Base-by-base conservation (phyloP, 2,329 filamentous ascomycete species). In the Scolecobasidium constrictum region DNA sequence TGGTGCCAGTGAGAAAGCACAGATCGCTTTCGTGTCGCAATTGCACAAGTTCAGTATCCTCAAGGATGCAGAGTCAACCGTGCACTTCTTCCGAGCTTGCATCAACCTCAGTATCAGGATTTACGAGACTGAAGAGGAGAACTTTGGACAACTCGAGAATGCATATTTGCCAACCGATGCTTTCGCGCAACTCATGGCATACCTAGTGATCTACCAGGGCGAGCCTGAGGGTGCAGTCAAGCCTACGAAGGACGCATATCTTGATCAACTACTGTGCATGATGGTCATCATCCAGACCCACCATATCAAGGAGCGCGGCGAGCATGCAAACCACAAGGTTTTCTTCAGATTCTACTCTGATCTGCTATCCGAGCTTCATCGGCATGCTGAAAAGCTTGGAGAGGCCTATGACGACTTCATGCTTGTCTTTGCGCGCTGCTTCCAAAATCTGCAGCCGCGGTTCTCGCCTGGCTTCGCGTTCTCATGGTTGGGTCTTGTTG, bases 341-440 rank as follows among this genome's bases (percentile, higher is more conserved):
- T 96, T 95, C 69, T 92, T 88, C 73, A 80, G 90, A 36, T 72
- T 98, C 34, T 83, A 95, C 56, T 90, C 86, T 0, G 75, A 83
- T 53, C 72, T 95, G 38, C 71, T 98, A 4, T 85, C 83, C 59
- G 82, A 92, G 52, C 73, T 90, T 44, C 78, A 47, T 71, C 80
- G 44, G 57, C 81, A 23, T 59, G 70, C 36, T 69, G 79, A 43
- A 62, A 43, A 45, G 4, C 48, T 60, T 26, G 52, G 49, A 26
- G 55, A 73, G 16, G 81, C 86, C 51, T 75, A 77, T 48, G 68
- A 68, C n/a, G 76, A 81, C 21, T 77, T 94, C 52, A 72, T 86
- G 50, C 63, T 86, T 40, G 78, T 73, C 33, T 75, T 94, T 51
- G 84, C 83, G 31, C 71, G 73, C 35, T 78, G 78, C 28, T 73